Evolutionary conservation across 805 yeast genomes (phyloP), one percentile per base, ranked within the genome.

Genomic region (Zygosaccharomyces pseudorouxii): DNA sequence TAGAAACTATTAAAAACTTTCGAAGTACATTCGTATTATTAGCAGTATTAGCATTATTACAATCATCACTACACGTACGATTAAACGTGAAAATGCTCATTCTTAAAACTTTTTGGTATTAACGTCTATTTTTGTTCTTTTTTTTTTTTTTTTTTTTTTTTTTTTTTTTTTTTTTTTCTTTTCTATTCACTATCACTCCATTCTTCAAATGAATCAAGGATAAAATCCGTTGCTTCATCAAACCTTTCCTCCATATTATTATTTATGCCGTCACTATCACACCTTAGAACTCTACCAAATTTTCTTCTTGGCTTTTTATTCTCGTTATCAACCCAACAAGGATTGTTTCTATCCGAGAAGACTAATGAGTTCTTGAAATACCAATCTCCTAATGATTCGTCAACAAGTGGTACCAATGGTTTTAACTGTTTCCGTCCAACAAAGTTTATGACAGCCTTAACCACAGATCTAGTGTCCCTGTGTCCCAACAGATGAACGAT

Each of bases 361-460:
- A 92, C 79, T 23, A 92, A 76, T 1, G 97, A 88, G 59, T 87
- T 85, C 54, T 82, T 81, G 70, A 81, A 89, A 67, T 82, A 93
- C 97, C 97, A 90, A 61, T 90, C 97, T 14, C 86, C 78, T 70
- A 90, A 77, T 7, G 85, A 80, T 66, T 93, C 98, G 65, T 92
- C 98, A 59, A 89, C 81, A 20, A 88, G 77, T 4, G 97, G 90
- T 4, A 88, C 88, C 39, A 92, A 75, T 2, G 95, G 82, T 55
- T 86, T 79, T 58, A 92, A 71, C n/a, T 77, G 75, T 2, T 82
- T 77, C 42, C 83, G 76, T 53, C 84, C 89, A 27, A 85, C 71
- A 62, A 82, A 88, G 49, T 80, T 81, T 22, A 86, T 79, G 1
- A 85, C 77, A 5, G 92, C 88, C 57, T 80, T 80, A 4, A 85